These are phyloP conservation scores for Naganishia antarctica DNA, from an alignment of 768 basidiomycete species.

Conservation along the genomic window DNA sequence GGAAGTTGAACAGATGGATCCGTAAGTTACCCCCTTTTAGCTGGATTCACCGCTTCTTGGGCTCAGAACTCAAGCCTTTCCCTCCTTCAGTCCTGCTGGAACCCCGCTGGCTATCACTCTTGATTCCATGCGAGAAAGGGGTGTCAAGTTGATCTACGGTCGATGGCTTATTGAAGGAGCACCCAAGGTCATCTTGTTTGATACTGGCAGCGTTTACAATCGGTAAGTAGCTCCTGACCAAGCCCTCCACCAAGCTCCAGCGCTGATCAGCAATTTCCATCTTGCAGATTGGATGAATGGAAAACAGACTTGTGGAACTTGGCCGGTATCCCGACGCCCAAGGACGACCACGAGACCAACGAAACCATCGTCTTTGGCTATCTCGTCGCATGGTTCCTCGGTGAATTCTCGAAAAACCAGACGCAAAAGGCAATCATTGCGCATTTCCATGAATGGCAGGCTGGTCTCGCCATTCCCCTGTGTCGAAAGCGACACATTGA, in stretches of 20 bases:
- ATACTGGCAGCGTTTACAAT: conserved; percentile 79
- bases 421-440: conserved; percentile 80
- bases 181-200: conserved; percentile 90
- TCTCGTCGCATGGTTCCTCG: conserved; percentile 98
- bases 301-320: conserved; percentile 97
- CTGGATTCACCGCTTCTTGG: background rate
- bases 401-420: conserved; percentile 68
- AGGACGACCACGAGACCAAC: conserved; percentile 95
- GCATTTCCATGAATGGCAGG: conserved; percentile 99
- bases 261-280: background rate
- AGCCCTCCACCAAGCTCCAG: background rate
- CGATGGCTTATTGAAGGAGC: conserved; percentile 98
- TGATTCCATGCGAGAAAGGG: conserved; percentile 76
- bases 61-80: background rate
- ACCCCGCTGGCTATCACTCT: conserved; percentile 66
- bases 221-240: conserved; percentile 47
- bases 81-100: conserved; percentile 56
- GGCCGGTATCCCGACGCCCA: conserved; percentile 93
- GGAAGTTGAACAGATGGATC: conserved; percentile 94
- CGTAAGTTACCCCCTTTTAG: conserved; percentile 47
- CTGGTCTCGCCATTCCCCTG: conserved; percentile 81
- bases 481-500: conserved; percentile 96
- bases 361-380: conserved; percentile 97
- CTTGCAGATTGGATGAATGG: conserved; percentile 78
- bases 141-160: conserved; percentile 90